These are phyloP conservation scores for Eutypa lata DNA, from an alignment of 2,329 filamentous ascomycete genomes.

Conservation along the genomic window DNA sequence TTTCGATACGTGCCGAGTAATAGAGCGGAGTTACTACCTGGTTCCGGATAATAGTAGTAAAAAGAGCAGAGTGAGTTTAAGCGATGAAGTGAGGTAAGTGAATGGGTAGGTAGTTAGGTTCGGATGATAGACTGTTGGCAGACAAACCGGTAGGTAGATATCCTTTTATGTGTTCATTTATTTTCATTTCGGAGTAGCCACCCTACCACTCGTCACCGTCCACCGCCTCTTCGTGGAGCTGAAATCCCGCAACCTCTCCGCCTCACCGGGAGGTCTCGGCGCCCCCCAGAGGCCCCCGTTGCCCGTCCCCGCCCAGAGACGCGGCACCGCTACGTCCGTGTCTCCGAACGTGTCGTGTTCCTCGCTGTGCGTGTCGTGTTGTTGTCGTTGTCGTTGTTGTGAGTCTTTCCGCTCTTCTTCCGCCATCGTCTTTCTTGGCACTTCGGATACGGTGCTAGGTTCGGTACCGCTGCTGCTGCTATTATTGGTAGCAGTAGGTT, in stretches of 20 bases:
- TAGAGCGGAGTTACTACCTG: too few relatives aligned
- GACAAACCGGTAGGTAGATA: too few relatives aligned
- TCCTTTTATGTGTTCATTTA: too few relatives aligned
- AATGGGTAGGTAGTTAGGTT: too few relatives aligned
- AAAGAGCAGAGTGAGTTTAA: too few relatives aligned
- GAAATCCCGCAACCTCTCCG: constrained; percentile 25
- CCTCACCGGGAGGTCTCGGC: constrained; percentile 25
- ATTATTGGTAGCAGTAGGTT: not conserved
- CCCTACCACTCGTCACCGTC: constrained; percentile 24
- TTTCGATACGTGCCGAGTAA: too few relatives aligned
- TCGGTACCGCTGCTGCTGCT: not conserved
- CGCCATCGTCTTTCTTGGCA: not conserved
- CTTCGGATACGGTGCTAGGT: too few relatives aligned
- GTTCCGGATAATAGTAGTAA: too few relatives aligned
- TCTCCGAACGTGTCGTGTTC: constrained; percentile 24
- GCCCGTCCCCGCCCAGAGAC: constrained; percentile 20
- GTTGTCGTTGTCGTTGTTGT: not conserved
- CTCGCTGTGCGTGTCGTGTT: constrained; percentile 13
- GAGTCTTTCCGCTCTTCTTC: not conserved
- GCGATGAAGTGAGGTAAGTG: too few relatives aligned
- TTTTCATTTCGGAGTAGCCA: too few relatives aligned
- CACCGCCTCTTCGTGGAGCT: constrained; percentile 25
- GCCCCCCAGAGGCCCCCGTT: constrained; percentile 25
- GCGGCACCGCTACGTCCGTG: constrained; percentile 13
- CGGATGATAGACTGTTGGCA: too few relatives aligned